phyloP scores from a whole-genome alignment of 2,329 filamentous ascomycete species.

The Juglanconis oblonga region DNA sequence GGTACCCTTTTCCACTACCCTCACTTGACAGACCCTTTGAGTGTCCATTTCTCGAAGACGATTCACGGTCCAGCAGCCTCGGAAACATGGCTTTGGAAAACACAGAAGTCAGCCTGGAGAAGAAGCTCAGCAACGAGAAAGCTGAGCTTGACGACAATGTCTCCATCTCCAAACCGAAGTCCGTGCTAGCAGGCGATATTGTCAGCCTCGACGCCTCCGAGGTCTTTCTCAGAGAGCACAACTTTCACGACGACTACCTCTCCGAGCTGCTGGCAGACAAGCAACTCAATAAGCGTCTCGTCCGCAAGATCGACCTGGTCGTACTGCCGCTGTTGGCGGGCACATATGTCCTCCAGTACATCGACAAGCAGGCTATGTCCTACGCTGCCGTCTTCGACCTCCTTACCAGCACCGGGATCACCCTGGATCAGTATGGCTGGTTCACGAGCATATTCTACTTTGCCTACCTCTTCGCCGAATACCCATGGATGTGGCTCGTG shows the following conservation, averaged over 20 bases:
- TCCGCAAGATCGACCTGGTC: constrained; percentile 46
- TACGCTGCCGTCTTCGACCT: constrained; percentile 57
- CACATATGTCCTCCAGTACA: constrained; percentile 51
- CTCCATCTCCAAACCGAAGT: constrained; percentile 14
- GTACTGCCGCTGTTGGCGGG: constrained; percentile 50
- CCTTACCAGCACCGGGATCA: constrained; percentile 46
- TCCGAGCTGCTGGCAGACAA: constrained; percentile 41
- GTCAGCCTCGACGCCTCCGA: constrained; percentile 17
- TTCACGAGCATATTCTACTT: constrained; percentile 56
- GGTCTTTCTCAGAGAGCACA: constrained; percentile 18
- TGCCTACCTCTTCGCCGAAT: constrained; percentile 42
- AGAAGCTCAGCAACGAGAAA: constrained; percentile 1
- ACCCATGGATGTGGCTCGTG: constrained; percentile 32
- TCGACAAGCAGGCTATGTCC: constrained; percentile 53
- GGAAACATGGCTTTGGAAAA: constrained; percentile 6
- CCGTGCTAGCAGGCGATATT: constrained; percentile 13
- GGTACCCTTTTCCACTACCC: neutral
- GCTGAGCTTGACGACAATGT: constrained; percentile 14
- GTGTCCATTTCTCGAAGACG: neutral
- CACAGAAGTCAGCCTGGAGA: constrained; percentile 5
- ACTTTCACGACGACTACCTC: constrained; percentile 16
- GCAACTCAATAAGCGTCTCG: constrained; percentile 25
- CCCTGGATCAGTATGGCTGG: constrained; percentile 47
- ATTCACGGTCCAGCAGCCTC: neutral
- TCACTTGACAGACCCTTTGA: too few relatives aligned